Conservation (phyloP, 1,284 basidiomycete genomes). For the Gymnopus androsaceus region DNA sequence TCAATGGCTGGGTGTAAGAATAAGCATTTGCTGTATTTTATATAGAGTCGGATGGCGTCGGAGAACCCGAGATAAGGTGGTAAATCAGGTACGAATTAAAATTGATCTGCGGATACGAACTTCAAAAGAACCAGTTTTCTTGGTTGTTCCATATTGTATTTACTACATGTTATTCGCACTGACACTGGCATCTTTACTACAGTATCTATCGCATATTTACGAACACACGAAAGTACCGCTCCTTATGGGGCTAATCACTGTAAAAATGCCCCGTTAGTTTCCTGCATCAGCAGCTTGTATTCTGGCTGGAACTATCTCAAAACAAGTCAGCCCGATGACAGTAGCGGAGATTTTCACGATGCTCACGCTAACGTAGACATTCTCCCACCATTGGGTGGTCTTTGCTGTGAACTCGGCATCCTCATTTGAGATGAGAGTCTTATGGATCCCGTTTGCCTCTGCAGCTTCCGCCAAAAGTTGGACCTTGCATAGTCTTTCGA, state of each 20-base stretch:
- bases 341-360: background rate
- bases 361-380: conserved; percentile 26
- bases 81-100: no score
- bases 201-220: background rate
- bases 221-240: no score
- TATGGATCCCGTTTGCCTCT: conserved; percentile 38
- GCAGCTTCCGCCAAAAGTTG: conserved; percentile 50
- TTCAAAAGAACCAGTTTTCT: no score
- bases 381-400: conserved; percentile 26
- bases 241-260: conserved; percentile 15
- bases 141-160: background rate
- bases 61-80: no score
- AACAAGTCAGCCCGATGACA: background rate
- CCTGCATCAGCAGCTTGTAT: conserved; percentile 28
- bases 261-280: conserved; percentile 31
- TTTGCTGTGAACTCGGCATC: conserved; percentile 27
- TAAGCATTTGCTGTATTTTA: background rate
- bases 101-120: no score
- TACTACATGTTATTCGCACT: background rate
- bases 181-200: background rate
- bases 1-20: no score
- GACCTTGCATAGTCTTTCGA: conserved; percentile 45
- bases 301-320: conserved; percentile 29
- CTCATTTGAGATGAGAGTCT: conserved; percentile 29
- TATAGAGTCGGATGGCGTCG: no score